phyloP scores from a whole-genome alignment of 768 basidiomycete genomes.

The Boletus reticulatus region DNA sequence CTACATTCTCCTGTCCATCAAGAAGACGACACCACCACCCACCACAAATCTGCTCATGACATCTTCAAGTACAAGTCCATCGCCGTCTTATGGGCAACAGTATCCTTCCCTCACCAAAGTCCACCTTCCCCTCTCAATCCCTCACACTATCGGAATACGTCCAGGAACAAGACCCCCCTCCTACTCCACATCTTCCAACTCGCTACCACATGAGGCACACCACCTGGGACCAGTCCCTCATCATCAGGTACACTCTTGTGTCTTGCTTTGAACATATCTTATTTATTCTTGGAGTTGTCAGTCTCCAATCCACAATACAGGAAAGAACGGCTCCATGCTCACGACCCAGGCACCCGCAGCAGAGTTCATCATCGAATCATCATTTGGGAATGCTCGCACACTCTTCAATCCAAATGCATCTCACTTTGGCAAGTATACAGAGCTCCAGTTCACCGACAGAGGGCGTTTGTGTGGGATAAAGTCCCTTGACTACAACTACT shows the following conservation, averaged over 20 bases:
- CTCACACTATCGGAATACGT: constrained; percentile 80
- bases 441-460: constrained; percentile 93
- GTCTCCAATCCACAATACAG: constrained; percentile 81
- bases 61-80: too few species aligned
- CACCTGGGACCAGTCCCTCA: constrained; percentile 85
- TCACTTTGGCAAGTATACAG: constrained; percentile 96
- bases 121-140: too few species aligned
- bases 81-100: too few species aligned
- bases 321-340: constrained; percentile 94
- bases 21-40: too few species aligned
- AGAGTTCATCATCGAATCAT: constrained; percentile 93
- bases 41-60: too few species aligned
- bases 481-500: constrained; percentile 96
- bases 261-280: not conserved
- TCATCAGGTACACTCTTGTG: constrained; percentile 63
- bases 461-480: constrained; percentile 89
- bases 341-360: constrained; percentile 84
- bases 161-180: constrained; percentile 54
- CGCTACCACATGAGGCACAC: constrained; percentile 94
- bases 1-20: too few species aligned
- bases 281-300: constrained; percentile 73
- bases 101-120: too few species aligned
- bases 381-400: constrained; percentile 91
- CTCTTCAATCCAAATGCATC: constrained; percentile 94
- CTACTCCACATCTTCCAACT: constrained; percentile 92